Evolutionary conservation across 2,329 filamentous ascomycete species (phyloP).

Genomic region (Tolypocladium pustulatum): DNA sequence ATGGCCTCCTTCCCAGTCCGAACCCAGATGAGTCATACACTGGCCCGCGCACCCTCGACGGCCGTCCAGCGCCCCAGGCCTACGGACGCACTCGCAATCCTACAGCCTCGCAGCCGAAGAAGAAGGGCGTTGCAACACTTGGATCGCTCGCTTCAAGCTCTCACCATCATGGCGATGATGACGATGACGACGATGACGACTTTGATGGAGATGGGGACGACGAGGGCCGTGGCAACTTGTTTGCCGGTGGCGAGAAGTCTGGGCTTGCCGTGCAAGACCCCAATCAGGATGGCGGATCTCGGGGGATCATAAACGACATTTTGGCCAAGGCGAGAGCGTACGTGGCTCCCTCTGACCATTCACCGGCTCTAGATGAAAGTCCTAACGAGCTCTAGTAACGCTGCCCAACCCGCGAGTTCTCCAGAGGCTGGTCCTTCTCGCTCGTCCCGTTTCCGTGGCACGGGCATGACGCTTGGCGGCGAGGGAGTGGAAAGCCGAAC

Average conservation of each 20-base stretch:
- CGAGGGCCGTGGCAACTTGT: slow-evolving; percentile 56
- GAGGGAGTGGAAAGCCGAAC: slow-evolving; percentile 62
- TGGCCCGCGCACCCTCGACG: slow-evolving; percentile 52
- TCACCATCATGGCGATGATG: slow-evolving; percentile 42
- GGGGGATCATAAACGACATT: slow-evolving; percentile 52
- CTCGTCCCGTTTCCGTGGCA: slow-evolving; percentile 51
- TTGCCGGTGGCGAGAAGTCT: slow-evolving; percentile 80
- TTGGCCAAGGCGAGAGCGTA: slow-evolving; percentile 54
- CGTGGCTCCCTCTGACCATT: slow-evolving; percentile 11
- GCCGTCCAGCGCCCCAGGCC: slow-evolving; percentile 42
- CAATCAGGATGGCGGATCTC: slow-evolving; percentile 33
- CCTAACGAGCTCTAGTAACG: slow-evolving; percentile 37
- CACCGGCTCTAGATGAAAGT: neutral
- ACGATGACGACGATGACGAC: slow-evolving; percentile 50
- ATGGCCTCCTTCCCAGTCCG: slow-evolving; percentile 16
- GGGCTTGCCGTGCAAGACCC: slow-evolving; percentile 59
- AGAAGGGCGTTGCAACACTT: slow-evolving; percentile 50
- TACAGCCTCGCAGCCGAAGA: slow-evolving; percentile 34
- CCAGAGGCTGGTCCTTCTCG: slow-evolving; percentile 40
- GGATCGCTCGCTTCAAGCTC: slow-evolving; percentile 40
- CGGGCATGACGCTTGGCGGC: slow-evolving; percentile 67
- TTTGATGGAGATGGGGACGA: slow-evolving; percentile 45
- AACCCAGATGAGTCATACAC: slow-evolving; percentile 35
- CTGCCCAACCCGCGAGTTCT: slow-evolving; percentile 41
- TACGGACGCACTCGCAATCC: slow-evolving; percentile 20